Base-by-base conservation (phyloP, 2,329 filamentous ascomycete species). In the Colletotrichum phormii region DNA sequence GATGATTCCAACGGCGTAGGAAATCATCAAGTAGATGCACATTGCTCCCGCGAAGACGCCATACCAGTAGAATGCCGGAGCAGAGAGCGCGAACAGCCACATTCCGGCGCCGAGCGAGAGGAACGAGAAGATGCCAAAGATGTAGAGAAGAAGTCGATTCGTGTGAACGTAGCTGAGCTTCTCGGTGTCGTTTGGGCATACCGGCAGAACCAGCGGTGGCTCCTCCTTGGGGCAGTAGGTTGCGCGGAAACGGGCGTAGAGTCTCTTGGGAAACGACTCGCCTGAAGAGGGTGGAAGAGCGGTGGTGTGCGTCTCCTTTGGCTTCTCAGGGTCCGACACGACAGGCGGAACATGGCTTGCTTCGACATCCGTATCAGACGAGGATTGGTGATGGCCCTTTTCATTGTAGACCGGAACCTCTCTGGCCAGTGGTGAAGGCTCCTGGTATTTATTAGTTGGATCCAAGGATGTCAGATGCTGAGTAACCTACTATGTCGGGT, bases 1-100 rank as follows among this genome's bases (percentile, higher is more conserved):
- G 59, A 82, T 76, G 59, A 84, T 76, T 46, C 82, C 81, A 22
- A 84, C 81, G n/a, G 78, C 77, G 75, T 84, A 83, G 22, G 83
- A 84, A 70, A 84, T 81, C 70, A 83, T 67, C 51, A 85, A 78
- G 74, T 84, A 84, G 66, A 84, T 75, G 76, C 84, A 81, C 70
- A 84, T 79, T 57, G 82, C 78, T 66, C 78, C 78, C 15, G 82
- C 81, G 31, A 84, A 82, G 29, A 80, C 77, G 37, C 80, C 81
- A 71, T 83, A 84, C 80, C 81, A 84, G 65, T 79, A 77, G 61
- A 83, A 84, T 37, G 79, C 77, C 24, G 78, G 77, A 6, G 80
- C 78, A 58, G 81, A 81, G 11, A 83, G 75, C 37, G 81, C 78
- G 67, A 84, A 84, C 5, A 84, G 77, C 83, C 83, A 84, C 82